phyloP scores from a whole-genome alignment of 495 filamentous ascomycete species.

The Bombardia bombarda region DNA sequence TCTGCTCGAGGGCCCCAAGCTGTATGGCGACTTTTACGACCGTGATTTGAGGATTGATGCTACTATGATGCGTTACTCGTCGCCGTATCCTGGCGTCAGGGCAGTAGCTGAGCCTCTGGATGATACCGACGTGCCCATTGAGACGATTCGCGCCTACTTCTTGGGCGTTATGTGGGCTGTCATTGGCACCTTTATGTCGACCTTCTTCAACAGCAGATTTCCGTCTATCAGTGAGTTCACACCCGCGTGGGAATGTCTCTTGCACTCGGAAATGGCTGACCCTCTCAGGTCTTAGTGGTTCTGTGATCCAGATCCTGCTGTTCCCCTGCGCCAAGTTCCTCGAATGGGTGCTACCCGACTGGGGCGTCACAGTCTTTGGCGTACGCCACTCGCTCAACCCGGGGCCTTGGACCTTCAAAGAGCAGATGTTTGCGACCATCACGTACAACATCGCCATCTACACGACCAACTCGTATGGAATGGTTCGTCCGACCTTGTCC shows the following conservation, averaged over 20 bases:
- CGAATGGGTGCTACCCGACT: conserved; percentile 20
- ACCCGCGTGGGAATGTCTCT: not conserved
- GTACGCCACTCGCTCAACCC: conserved; percentile 30
- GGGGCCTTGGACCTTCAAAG: conserved; percentile 36
- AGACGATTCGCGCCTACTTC: conserved; percentile 34
- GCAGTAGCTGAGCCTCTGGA: conserved; percentile 32
- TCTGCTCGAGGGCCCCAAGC: conserved; percentile 21
- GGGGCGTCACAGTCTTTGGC: conserved; percentile 21
- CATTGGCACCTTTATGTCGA: conserved; percentile 21
- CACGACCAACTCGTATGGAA: conserved; percentile 25
- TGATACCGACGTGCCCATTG: conserved; percentile 21
- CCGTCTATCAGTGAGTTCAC: conserved; percentile 21
- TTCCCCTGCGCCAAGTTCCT: conserved; percentile 30
- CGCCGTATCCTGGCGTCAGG: conserved; percentile 40
- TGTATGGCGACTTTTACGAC: conserved; percentile 29
- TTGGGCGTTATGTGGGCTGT: conserved; percentile 31
- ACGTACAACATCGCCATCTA: conserved; percentile 27
- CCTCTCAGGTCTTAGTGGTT: conserved; percentile 24
- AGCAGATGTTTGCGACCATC: conserved; percentile 35
- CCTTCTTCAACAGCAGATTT: conserved; percentile 34
- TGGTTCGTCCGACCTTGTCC: conserved; percentile 5
- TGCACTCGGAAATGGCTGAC: not conserved
- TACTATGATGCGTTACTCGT: conserved; percentile 29
- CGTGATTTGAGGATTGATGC: conserved; percentile 30
- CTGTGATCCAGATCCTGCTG: conserved; percentile 32